Conservation (phyloP, 2,329 filamentous ascomycete species). For the Metarhizium anisopliae region DNA sequence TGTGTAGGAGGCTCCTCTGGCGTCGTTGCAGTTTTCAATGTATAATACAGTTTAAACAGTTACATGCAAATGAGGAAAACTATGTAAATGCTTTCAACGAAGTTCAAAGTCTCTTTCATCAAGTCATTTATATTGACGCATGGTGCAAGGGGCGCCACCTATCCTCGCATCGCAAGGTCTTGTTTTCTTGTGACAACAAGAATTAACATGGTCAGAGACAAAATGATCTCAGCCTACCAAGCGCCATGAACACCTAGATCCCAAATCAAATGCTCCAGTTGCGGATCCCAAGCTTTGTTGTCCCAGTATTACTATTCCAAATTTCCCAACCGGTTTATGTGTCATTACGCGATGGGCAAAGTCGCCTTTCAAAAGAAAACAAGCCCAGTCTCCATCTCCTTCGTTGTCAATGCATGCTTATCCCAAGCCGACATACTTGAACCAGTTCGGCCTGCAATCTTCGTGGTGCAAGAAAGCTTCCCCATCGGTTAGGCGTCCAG, state of each 20-base stretch:
- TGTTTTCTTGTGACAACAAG: neutral
- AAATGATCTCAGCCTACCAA: neutral
- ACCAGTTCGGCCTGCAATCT: constrained; percentile 94
- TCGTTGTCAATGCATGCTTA: constrained; percentile 26
- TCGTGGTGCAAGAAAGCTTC: constrained; percentile 78
- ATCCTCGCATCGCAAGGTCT: neutral
- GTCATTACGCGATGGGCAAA: neutral
- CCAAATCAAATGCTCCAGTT: neutral
- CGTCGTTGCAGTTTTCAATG: constrained; percentile 54
- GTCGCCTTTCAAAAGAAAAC: neutral
- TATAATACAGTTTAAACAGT: neutral
- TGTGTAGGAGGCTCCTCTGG: constrained; percentile 58
- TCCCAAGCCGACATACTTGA: constrained; percentile 83
- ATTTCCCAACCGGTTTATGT: neutral
- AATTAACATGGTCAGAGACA: neutral
- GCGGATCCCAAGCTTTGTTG: neutral
- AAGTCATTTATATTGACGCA: constrained; percentile 4
- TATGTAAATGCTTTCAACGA: neutral
- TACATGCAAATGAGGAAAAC: neutral
- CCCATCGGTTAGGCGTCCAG: constrained; percentile 82
- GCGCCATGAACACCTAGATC: constrained; percentile 6
- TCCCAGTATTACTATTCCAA: neutral
- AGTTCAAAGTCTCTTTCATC: neutral
- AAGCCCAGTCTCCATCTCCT: no score
- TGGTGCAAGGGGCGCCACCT: neutral